Percentiles rank a stretch among this genome's conserved stretches.
These are phyloP conservation scores for Trypethelium eluteriae DNA, from an alignment of 495 filamentous ascomycete species.

Conservation along the genomic window DNA sequence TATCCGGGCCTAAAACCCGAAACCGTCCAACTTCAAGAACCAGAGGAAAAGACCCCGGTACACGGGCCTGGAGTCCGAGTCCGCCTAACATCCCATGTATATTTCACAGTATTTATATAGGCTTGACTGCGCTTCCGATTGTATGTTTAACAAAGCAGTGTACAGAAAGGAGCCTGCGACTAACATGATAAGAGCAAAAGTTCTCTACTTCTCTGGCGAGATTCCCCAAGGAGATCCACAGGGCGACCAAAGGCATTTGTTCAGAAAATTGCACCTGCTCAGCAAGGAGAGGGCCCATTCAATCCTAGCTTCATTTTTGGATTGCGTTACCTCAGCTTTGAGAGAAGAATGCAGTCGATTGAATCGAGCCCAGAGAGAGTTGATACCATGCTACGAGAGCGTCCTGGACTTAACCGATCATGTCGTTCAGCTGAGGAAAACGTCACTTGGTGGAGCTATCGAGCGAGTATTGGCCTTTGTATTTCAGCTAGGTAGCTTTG, in stretches of 20 bases:
- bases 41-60: too few species aligned
- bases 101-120: not conserved
- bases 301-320: conserved; percentile 36
- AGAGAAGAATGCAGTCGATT: conserved; percentile 35
- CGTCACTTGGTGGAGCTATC: conserved; percentile 34
- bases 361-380: conserved; percentile 21
- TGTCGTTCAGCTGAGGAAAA: conserved; percentile 28
- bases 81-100: not conserved
- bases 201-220: conserved; percentile 40
- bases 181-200: conserved; percentile 17
- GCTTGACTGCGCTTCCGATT: not conserved
- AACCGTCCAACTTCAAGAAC: too few species aligned
- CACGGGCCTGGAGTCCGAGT: too few species aligned
- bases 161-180: not conserved
- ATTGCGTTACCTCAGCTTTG: conserved; percentile 33
- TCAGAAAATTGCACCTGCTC: conserved; percentile 36
- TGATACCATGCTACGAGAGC: conserved; percentile 37
- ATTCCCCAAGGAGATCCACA: conserved; percentile 28
- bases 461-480: conserved; percentile 35
- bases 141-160: not conserved
- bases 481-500: conserved; percentile 34
- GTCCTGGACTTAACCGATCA: conserved; percentile 34
- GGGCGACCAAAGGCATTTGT: conserved; percentile 37
- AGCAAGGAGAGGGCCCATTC: conserved; percentile 36
- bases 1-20: too few species aligned